Conservation (phyloP, 495 filamentous ascomycete genomes). For the Podospora fimiseda region DNA sequence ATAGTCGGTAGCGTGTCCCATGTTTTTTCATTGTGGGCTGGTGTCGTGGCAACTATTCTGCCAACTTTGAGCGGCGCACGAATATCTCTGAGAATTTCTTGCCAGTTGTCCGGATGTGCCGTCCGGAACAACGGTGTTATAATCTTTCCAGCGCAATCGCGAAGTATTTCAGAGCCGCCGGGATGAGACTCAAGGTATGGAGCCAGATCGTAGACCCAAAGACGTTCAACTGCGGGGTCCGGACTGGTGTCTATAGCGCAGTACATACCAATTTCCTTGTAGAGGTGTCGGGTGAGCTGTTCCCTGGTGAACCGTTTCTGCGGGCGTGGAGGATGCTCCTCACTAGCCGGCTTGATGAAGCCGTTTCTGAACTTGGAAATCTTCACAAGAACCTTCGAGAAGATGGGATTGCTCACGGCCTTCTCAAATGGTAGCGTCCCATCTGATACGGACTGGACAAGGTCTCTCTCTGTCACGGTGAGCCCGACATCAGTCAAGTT, state of each 20-base stretch:
- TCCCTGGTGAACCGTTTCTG: too few relatives aligned
- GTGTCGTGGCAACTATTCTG: not conserved
- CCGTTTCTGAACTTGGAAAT: too few relatives aligned
- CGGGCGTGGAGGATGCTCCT: too few relatives aligned
- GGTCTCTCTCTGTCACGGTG: too few relatives aligned
- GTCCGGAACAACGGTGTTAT: not conserved
- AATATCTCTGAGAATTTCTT: not conserved
- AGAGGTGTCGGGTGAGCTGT: too few relatives aligned
- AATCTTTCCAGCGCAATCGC: slow-evolving; percentile 1
- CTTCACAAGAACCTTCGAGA: too few relatives aligned
- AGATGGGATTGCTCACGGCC: too few relatives aligned
- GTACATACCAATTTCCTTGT: slow-evolving; percentile 6
- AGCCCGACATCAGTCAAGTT: slow-evolving; percentile 7
- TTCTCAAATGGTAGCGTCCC: too few relatives aligned
- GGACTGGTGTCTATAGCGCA: slow-evolving; percentile 1
- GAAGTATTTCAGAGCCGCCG: slow-evolving; percentile 1
- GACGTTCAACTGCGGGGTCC: not conserved
- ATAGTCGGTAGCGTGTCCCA: not conserved
- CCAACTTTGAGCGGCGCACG: not conserved
- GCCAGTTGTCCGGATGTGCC: not conserved
- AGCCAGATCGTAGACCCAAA: too few relatives aligned
- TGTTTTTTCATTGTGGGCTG: not conserved
- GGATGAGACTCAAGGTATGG: slow-evolving; percentile 5
- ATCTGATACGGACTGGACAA: too few relatives aligned
- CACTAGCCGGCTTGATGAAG: too few relatives aligned